Base-by-base conservation (phyloP, 2,329 filamentous ascomycete species). In the Talaromyces verruculosus region DNA sequence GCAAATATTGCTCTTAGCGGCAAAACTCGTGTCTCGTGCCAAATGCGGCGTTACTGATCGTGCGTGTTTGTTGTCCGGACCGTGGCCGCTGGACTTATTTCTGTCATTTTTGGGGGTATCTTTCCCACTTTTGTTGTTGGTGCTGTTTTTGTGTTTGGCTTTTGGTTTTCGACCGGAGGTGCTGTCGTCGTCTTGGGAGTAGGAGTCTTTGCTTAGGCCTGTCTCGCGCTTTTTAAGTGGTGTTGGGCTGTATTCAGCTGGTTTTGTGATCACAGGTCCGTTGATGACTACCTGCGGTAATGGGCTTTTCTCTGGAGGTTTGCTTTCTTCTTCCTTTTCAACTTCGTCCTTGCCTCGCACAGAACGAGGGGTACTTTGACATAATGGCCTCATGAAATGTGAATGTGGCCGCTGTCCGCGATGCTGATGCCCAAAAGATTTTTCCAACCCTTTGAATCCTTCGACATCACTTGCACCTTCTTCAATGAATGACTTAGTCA, bases 401-500 rank as follows among this genome's bases (percentile, higher is more conserved):
- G 85, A 86, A 70, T 89, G 87, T 0, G 83, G 79, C 49, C 84
- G 80, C 33, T 83, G 81, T 0, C 87, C 87, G 0, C 85, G 81
- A 72, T 89, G 87, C 67, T 88, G 85, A 68, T 88, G 86, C 51
- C 83, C 84, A 68, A 89, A 88, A 3, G 84, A 87, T 67, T 84
- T 83, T 69, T 87, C 86, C 2, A 89, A 72, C 0, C 85, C 84
- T 70, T 88, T 89, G 76, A 88, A 89, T 1, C 84, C 84, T 71
- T 88, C 85, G 1, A 88, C 83, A 71, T 89, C 87, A n/a, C 82
- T 81, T 17, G 84, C 83, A 0, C 86, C 86, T 43, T 86, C 84
- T 72, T 89, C 87, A 39, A 89, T 85, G 69, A 89, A 89, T 7
- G 82, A 83, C 69, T 89, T 89, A 0, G 86, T 85, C n/a, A 89